Conservation (phyloP, 768 basidiomycete genomes). For the Lactifluus subvellereus region DNA sequence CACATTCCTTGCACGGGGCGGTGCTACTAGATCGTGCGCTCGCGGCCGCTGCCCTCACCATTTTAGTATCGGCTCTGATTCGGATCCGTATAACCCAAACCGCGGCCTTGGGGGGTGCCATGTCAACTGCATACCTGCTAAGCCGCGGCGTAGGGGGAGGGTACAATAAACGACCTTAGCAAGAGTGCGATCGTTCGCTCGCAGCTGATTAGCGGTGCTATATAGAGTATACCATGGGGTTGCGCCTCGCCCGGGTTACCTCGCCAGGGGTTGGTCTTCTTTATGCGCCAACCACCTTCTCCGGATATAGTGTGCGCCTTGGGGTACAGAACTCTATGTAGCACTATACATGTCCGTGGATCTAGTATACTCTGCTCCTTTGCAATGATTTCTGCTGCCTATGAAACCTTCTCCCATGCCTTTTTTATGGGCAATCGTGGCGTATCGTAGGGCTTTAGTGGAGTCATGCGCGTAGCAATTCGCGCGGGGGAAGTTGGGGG, state of each 20-base stretch:
- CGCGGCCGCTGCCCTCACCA: conserved; percentile 95
- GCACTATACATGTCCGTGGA: no score
- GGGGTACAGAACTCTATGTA: no score
- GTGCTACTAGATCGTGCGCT: conserved; percentile 97
- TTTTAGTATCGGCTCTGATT: conserved; percentile 71
- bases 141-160: conserved; percentile 86
- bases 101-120: conserved; percentile 83
- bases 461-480: no score
- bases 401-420: no score
- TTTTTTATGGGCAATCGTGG: no score
- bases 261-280: conserved; percentile 57
- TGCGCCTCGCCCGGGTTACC: no score
- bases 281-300: conserved; percentile 61
- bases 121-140: conserved; percentile 88
- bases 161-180: conserved; percentile 60
- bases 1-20: conserved; percentile 76
- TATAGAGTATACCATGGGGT: no score
- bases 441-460: no score
- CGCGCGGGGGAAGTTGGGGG: no score
- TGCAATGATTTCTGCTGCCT: no score
- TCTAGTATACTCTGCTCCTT: no score
- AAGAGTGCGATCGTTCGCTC: conserved; percentile 79
- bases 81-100: conserved; percentile 90
- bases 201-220: conserved; percentile 73
- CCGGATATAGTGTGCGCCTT: no score